Evolutionary conservation across 2,329 filamentous ascomycete genomes (phyloP), one percentile per base, ranked within the genome.

Genomic region (Fusarium vanettenii): DNA sequence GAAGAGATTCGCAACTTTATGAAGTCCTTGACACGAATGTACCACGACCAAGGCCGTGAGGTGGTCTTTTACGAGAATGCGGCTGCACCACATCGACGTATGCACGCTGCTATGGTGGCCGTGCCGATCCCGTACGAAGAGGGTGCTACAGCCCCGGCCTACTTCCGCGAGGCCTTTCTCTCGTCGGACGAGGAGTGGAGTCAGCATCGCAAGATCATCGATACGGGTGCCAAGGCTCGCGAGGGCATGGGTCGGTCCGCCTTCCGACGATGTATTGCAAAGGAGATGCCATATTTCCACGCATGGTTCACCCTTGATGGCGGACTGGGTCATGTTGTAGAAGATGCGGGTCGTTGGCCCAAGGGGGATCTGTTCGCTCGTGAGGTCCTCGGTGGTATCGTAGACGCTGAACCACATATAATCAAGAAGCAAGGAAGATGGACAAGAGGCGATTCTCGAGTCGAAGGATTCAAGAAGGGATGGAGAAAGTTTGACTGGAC

Each of bases 1-100:
- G 97, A 99, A 81, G 97, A 99, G 84, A 92, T 99, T 7, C 93
- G 97, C 76, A 99, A 99, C 82, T 99, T 99, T 81, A 98, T 98
- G 96, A 99, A 99, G 86, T 93, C 91, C 68, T 88, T 99, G 22
- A 98, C 93, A 6, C 92, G 96, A 52, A 93, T 98, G 90, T 99
- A 98, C 84, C 95, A 97, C 84, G 93, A 95, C 50, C 95, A 97
- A 82, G 95, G 95, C 13, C 93, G 94, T 61, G 94, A 97, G 78
- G 95, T 98, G 11, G 87, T 99, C 72, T 99, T 99, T 85, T 99
- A 99, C 86, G 97, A 99, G 81, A 98, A 99, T 81, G 97, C 97
- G 3, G 95, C 95, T 0, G 87, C 91, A 16, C 95, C 95, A 2
- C 89, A 93, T 4, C 89, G 94, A 20, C 94, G 93, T 76, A 88